Evolutionary conservation across 441 rosid genomes (phyloP).

Genomic region (Theobroma grandiflorum): DNA sequence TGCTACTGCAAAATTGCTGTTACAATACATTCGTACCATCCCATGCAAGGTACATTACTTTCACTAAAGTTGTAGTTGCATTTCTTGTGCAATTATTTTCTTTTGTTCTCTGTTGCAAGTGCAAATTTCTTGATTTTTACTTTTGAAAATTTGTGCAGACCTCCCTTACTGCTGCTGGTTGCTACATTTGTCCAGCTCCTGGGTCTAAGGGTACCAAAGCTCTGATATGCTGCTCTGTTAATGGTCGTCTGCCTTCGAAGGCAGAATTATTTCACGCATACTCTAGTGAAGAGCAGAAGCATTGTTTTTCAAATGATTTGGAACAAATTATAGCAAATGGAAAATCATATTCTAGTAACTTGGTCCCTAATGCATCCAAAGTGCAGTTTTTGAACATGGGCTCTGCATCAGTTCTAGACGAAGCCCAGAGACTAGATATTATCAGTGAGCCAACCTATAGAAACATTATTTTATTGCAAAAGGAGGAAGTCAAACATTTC

Average conservation of each 20-base stretch:
- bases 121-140: not conserved
- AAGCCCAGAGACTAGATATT: conserved; percentile 71
- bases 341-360: conserved; percentile 43
- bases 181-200: conserved; percentile 92
- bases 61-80: conserved; percentile 13
- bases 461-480: conserved; percentile 56
- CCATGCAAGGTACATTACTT: conserved; percentile 83
- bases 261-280: conserved; percentile 43
- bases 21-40: conserved; percentile 62
- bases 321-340: conserved; percentile 57
- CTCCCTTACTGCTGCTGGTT: conserved; percentile 93
- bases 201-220: conserved; percentile 83
- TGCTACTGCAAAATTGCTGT: conserved; percentile 69
- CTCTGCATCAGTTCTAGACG: conserved; percentile 62
- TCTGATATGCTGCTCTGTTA: conserved; percentile 79
- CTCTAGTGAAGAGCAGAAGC: conserved; percentile 40
- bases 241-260: conserved; percentile 64
- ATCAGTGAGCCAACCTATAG: conserved; percentile 69
- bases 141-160: conserved; percentile 53
- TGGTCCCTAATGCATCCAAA: conserved; percentile 47
- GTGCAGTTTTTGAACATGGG: conserved; percentile 54
- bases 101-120: conserved; percentile 17
- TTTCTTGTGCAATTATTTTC: conserved; percentile 24
- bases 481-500: conserved; percentile 69
- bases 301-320: conserved; percentile 37